Evolutionary conservation across 305 asterid genomes (phyloP).

Genomic region (Nicotiana rustica): DNA sequence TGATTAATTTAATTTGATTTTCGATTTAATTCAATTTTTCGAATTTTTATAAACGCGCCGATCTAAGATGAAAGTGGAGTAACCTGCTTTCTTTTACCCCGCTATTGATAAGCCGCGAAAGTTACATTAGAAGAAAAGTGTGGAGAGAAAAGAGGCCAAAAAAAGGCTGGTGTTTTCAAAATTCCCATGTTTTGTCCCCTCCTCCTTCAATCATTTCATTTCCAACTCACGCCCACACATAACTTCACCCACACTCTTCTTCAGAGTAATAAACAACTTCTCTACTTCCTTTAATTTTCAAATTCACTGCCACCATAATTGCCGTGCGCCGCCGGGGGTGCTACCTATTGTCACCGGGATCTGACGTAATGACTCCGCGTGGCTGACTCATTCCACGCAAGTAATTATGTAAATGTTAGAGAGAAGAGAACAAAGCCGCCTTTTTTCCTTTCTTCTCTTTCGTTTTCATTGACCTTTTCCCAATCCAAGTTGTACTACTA

Average conservation of each 20-base stretch:
- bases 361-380: constrained; percentile 20
- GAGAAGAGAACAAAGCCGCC: constrained; percentile 24
- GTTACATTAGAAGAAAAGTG: not conserved
- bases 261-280: not conserved
- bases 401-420: not conserved
- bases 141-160: not conserved
- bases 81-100: not conserved
- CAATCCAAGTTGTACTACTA: constrained; percentile 20
- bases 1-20: no score
- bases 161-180: not conserved
- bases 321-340: not conserved
- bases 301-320: not conserved
- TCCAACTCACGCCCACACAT: constrained; percentile 17
- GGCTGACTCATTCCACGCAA: constrained; percentile 16
- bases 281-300: not conserved
- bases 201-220: constrained; percentile 24
- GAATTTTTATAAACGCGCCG: no score
- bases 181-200: not conserved
- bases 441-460: not conserved
- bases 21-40: no score
- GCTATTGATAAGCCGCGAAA: not conserved
- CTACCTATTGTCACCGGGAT: constrained; percentile 17
- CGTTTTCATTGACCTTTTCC: constrained; percentile 29
- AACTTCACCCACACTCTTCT: not conserved
- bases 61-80: not conserved